phyloP scores from a whole-genome alignment of 192 early-diverging fungal species.

The Coemansia sp. region DNA sequence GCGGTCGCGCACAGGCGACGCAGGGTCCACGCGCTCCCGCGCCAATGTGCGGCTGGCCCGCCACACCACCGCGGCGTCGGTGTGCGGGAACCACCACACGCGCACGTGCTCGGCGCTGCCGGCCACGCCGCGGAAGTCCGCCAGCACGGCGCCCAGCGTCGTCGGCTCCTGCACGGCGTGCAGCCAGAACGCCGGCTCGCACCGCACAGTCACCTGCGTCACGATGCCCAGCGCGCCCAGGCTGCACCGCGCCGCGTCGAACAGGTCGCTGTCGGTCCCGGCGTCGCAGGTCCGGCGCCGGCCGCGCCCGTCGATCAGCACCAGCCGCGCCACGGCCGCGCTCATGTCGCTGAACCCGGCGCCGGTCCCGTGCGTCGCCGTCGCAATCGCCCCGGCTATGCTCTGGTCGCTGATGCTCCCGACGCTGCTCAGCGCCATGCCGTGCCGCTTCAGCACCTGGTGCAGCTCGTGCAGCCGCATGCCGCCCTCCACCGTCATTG shows the following conservation, averaged over 20 bases:
- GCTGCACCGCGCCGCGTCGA: slow-evolving; percentile 66
- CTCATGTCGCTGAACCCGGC: slow-evolving; percentile 60
- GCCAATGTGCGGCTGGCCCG: slow-evolving; percentile 59
- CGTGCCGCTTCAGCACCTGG: slow-evolving; percentile 52
- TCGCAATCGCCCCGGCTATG: slow-evolving; percentile 68
- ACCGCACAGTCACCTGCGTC: slow-evolving; percentile 63
- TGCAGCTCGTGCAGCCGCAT: slow-evolving; percentile 65
- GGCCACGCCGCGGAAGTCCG: slow-evolving; percentile 52
- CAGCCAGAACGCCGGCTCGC: slow-evolving; percentile 63
- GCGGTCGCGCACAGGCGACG: slow-evolving; percentile 25
- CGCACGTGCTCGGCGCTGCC: slow-evolving; percentile 70
- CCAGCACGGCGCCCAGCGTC: slow-evolving; percentile 55
- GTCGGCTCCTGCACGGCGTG: slow-evolving; percentile 65
- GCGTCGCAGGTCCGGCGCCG: slow-evolving; percentile 54
- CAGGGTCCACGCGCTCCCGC: slow-evolving; percentile 9
- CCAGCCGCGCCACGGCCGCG: slow-evolving; percentile 56
- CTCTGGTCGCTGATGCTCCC: slow-evolving; percentile 76
- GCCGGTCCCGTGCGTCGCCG: slow-evolving; percentile 73
- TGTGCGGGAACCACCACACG: slow-evolving; percentile 80
- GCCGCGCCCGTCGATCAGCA: slow-evolving; percentile 61
- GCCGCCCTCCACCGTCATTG: slow-evolving; percentile 63
- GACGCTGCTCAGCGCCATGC: slow-evolving; percentile 64
- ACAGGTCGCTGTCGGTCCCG: slow-evolving; percentile 50
- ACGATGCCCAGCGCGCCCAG: slow-evolving; percentile 71
- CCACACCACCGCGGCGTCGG: slow-evolving; percentile 68